Base-by-base conservation (phyloP, 257 asterid genomes). In the Forsythia suspensa region DNA sequence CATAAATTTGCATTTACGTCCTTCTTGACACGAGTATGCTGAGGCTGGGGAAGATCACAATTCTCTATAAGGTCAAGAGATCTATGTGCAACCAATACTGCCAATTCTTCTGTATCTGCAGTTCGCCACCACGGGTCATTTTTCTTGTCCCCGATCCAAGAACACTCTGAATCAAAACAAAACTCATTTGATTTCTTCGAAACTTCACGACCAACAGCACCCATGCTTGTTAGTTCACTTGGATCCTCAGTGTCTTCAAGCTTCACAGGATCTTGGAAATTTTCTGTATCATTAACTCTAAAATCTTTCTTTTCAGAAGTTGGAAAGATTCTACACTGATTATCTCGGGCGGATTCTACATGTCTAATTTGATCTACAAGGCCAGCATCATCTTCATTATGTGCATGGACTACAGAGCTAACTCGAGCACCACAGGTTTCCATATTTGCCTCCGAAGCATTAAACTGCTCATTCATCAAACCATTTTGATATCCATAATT, bases 41-140 rank as follows among this genome's bases (percentile, higher is more conserved):
- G 95, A 82, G 97, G 96, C 76, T 76, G 83, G 71, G 97, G 98
- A 87, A 93, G 96, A 87, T 95, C 98, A 85, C 97, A 90, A 70
- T 90, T 95, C 85, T 91, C 95, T 20, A 95, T 72, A 82, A 74
- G 82, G 71, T 82, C 89, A 68, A 84, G 83, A 48, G 96, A 92
- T 55, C 91, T 85, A 80, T 79, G 86, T 2, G 97, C 86, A 76
- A 92, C 94, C 75, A 95, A 76, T 4, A 86, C 83, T 78, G 97
- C 95, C 88, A 95, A 78, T 76, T 95, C 98, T 81, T 91, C 92
- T 71, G 83, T 84, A 78, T 91, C 97, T 18, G 92, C 89, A 6
- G 89, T 92, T 82, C 95, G 87, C 98, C 97, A 95, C 98, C 98
- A 92, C 2, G 97, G 98, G 68, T 76, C 83, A 72, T 77, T 75